Percentiles rank a stretch among this genome's conserved stretches.
Conservation (phyloP, 495 filamentous ascomycete genomes). For the Tuber aestivum region DNA sequence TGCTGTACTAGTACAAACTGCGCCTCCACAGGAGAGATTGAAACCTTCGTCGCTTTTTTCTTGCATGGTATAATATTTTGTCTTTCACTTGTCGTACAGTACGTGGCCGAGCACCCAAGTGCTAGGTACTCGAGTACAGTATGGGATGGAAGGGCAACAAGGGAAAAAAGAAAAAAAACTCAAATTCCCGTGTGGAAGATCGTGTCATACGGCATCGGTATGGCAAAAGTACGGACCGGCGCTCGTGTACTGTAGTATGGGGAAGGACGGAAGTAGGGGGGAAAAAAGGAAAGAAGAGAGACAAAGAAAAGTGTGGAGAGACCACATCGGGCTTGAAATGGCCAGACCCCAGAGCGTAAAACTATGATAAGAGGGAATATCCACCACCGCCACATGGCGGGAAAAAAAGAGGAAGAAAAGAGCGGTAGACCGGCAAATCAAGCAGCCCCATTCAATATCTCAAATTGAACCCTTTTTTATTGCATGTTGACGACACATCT, state of each 20-base stretch:
- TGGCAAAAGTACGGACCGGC: background rate
- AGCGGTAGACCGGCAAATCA: background rate
- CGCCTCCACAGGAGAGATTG: background rate
- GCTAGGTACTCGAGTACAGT: no score
- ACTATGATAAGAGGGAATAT: background rate
- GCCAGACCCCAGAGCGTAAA: background rate
- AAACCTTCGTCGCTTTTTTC: background rate
- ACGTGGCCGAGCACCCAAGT: background rate
- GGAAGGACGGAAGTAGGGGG: no score
- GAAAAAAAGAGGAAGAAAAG: constrained; percentile 11
- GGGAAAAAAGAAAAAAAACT: background rate
- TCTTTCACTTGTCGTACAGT: background rate
- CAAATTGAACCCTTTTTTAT: constrained; percentile 9
- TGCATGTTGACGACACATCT: constrained; percentile 42
- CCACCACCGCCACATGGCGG: constrained; percentile 12
- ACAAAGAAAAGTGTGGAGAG: background rate
- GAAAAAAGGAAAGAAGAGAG: background rate
- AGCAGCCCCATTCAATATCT: background rate
- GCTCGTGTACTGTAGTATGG: background rate
- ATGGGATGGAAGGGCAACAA: background rate
- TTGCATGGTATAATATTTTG: background rate
- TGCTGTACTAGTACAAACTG: background rate
- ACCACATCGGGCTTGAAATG: background rate
- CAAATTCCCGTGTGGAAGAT: background rate
- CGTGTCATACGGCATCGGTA: background rate